Conservation (phyloP, 139 green algal genomes). For the Pseudopediastrum boryanum region DNA sequence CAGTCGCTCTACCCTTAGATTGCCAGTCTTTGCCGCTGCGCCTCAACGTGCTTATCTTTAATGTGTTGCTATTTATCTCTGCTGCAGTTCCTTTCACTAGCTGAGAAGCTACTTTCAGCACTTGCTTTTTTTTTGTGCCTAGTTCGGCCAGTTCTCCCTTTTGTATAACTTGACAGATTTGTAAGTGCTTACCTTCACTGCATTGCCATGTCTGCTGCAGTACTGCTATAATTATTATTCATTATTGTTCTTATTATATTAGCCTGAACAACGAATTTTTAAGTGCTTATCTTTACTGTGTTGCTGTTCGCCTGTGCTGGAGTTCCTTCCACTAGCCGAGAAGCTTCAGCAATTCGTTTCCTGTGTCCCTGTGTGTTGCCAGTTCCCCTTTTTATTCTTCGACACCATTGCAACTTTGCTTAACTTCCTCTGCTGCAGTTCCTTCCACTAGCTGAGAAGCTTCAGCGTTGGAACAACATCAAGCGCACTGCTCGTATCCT, state of each 20-base stretch:
- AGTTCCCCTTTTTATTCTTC: not conserved
- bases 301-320: not conserved
- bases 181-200: not conserved
- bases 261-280: too few relatives aligned
- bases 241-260: too few relatives aligned
- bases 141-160: too few relatives aligned
- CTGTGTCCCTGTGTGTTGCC: not conserved
- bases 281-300: not conserved
- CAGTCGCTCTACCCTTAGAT: too few relatives aligned
- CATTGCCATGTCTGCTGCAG: not conserved
- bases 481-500: slow-evolving; percentile 22
- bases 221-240: too few relatives aligned
- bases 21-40: not conserved
- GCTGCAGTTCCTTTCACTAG: not conserved
- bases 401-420: not conserved
- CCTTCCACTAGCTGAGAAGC: slow-evolving; percentile 29
- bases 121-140: not conserved
- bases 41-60: not conserved
- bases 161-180: not conserved
- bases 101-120: slow-evolving; percentile 2
- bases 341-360: not conserved
- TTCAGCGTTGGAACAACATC: slow-evolving; percentile 29
- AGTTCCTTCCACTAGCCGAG: not conserved
- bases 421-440: slow-evolving; percentile 2
- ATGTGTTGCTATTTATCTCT: not conserved